Evolutionary conservation across 306 rosid genomes (phyloP), one percentile per base, ranked within the genome.

Genomic region (barrel medic (Medicago truncatula)): DNA sequence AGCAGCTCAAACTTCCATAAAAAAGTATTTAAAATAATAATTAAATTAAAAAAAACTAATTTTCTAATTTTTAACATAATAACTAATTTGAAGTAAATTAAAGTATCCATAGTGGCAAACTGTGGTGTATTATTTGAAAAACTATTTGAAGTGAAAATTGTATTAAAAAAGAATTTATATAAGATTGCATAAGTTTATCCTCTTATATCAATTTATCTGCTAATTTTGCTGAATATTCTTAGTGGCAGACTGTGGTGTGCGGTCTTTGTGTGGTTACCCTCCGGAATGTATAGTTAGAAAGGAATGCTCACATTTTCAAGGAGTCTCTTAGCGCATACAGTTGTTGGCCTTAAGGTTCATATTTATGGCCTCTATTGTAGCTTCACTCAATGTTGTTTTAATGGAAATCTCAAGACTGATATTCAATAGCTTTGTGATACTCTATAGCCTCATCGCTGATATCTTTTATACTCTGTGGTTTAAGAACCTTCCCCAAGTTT

Each of bases 161-260:
- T 62, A 20, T 56, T 9, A 62, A 62, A 62, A 34, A 8, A 34
- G 67, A 61, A 34, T 31, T 61, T 15, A 34, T 34, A 34, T 34
- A 14, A n/a, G 15, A 34, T 62, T 62, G 68, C 11, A 62, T 38
- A 16, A 64, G 18, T 6, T 12, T 16, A 18, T 38, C 49, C 14
- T 38, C 16, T 38, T 38, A 38, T 64, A 11, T 38, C 70, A 38
- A n/a, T 64, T n/a, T 62, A 38, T 62, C 68, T 13, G 1, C 68
- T 61, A 31, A 20, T 61, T 31, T 62, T 36, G 68, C 46, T 46
- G n/a, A 62, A n/a, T 15, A 62, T 25, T 38, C 75, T 43, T 44
- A 79, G 79, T 73, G 78, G 62, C 79, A 73, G 46, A 66, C 43
- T 56, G 25, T 13, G 59, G 38, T 12, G 13, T 66, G 36, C 13